These are phyloP conservation scores for Diplodia corticola DNA, from an alignment of 2,329 filamentous ascomycete species.

Conservation along the genomic window DNA sequence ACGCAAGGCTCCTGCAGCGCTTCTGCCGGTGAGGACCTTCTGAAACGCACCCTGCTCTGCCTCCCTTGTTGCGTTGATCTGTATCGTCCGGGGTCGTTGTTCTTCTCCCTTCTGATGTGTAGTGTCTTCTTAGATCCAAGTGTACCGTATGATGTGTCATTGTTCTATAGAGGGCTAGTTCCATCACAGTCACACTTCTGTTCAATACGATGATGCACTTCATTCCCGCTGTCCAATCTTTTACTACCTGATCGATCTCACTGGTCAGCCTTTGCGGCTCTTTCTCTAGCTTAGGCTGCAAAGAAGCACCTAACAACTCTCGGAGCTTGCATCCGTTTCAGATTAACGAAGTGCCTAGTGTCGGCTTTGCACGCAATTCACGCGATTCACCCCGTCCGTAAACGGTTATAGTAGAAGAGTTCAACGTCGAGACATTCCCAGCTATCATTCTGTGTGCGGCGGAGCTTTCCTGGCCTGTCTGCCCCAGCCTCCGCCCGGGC, in stretches of 20 bases:
- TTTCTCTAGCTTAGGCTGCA: constrained; percentile 1
- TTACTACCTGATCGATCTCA: background rate
- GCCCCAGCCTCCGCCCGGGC: background rate
- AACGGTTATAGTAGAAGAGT: background rate
- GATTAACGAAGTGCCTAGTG: background rate
- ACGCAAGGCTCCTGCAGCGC: background rate
- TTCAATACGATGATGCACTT: background rate
- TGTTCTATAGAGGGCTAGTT: background rate
- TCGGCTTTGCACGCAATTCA: background rate
- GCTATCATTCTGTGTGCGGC: background rate
- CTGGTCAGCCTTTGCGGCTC: background rate
- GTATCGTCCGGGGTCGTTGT: background rate
- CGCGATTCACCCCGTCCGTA: background rate
- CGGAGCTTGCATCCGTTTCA: background rate
- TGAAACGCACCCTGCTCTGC: background rate
- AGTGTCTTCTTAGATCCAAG: background rate
- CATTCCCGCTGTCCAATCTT: background rate
- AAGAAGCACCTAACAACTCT: background rate
- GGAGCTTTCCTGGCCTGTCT: background rate
- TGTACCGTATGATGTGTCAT: background rate
- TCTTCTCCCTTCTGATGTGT: background rate
- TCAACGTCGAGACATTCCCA: background rate
- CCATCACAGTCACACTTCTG: background rate
- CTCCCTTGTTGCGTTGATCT: background rate
- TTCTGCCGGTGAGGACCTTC: background rate